Conservation (phyloP, 176 grass and related monocot genomes). For the Avena insularis region DNA sequence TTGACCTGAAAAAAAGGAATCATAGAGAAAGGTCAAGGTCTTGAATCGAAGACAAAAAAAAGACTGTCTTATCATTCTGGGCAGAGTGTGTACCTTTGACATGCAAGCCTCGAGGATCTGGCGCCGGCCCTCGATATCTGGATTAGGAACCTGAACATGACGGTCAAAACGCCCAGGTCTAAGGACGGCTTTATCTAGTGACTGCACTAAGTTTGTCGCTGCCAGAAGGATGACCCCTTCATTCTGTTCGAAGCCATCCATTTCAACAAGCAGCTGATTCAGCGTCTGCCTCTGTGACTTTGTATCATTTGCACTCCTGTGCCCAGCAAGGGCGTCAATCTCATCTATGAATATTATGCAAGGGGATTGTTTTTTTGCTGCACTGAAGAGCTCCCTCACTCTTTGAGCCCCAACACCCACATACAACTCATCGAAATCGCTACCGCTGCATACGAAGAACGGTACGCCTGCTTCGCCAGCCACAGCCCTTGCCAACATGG, state of each 20-base stretch:
- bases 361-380: background rate
- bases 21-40: background rate
- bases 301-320: background rate
- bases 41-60: background rate
- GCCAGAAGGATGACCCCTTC: background rate
- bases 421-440: background rate
- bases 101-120: background rate
- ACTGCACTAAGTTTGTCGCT: background rate
- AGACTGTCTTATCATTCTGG: background rate
- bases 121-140: background rate
- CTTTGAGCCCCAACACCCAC: background rate
- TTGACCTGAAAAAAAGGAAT: background rate
- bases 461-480: background rate
- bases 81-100: background rate
- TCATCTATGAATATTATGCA: background rate
- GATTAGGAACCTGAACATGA: background rate
- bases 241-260: background rate
- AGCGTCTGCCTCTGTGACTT: background rate
- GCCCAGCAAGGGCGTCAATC: background rate
- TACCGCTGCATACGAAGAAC: background rate
- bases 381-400: slow-evolving; percentile 2
- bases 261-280: background rate
- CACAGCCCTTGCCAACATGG: slow-evolving; percentile 7
- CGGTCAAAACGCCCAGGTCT: background rate
- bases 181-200: background rate